A percentile compares a stretch with the other conserved stretches of the same genome.
Conservation (phyloP, 1,284 basidiomycete species). For the Ceraceosorus bombacis region DNA sequence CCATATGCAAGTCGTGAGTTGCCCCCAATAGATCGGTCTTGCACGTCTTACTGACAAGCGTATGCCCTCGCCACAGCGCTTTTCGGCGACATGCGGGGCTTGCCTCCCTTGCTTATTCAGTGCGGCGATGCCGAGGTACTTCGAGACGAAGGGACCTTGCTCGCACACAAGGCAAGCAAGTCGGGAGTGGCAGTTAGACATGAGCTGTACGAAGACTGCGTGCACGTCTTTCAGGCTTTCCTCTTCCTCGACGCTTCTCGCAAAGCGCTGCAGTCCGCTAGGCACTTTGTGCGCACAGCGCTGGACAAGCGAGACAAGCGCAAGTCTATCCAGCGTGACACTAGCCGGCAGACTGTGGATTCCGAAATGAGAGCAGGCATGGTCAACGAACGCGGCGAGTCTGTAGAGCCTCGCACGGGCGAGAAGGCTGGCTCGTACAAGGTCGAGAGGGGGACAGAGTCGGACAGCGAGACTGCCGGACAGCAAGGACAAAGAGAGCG, state of each 20-base stretch:
- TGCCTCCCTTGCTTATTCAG: slow-evolving; percentile 88
- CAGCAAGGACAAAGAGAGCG: slow-evolving; percentile 8
- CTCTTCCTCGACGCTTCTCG: slow-evolving; percentile 46
- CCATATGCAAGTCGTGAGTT: slow-evolving; percentile 64
- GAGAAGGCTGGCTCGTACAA: slow-evolving; percentile 9
- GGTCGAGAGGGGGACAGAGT: slow-evolving; percentile 8
- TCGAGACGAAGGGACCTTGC: slow-evolving; percentile 80
- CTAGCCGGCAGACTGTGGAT: slow-evolving; percentile 52
- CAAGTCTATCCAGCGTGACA: slow-evolving; percentile 51
- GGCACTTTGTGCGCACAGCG: slow-evolving; percentile 47
- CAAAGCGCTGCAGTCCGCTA: slow-evolving; percentile 45
- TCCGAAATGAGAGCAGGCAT: slow-evolving; percentile 32
- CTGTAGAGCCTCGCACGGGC: slow-evolving; percentile 26
- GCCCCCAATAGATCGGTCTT: slow-evolving; percentile 4
- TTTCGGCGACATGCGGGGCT: slow-evolving; percentile 78
- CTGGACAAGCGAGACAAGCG: slow-evolving; percentile 36
- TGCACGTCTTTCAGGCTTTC: slow-evolving; percentile 48
- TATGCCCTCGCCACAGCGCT: slow-evolving; percentile 61
- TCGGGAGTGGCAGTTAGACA: slow-evolving; percentile 82
- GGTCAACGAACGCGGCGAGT: slow-evolving; percentile 27
- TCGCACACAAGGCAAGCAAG: slow-evolving; percentile 84
- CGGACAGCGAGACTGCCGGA: not conserved
- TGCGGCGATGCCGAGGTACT: slow-evolving; percentile 89
- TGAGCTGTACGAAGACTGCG: slow-evolving; percentile 86
- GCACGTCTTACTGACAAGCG: slow-evolving; percentile 1